Evolutionary conservation across 805 yeast genomes (phyloP), one percentile per base, ranked within the genome.

Genomic region (Ogataea corticis): DNA sequence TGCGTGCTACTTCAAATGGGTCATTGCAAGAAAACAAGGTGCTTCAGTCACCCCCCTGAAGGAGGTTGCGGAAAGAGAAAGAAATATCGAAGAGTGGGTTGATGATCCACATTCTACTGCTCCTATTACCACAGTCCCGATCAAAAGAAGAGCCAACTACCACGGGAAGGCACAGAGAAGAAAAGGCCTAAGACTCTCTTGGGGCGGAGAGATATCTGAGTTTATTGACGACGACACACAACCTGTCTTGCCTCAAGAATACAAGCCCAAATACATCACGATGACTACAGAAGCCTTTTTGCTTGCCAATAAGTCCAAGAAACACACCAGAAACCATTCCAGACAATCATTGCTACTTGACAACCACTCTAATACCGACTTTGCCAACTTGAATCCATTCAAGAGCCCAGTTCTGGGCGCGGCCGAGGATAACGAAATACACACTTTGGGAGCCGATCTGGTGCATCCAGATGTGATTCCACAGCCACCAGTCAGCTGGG

Each of bases 1-100:
- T 63, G 97, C 99, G 0, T 83, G 92, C 61, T 88, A 90, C 63
- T 94, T 85, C 73, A 82, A 85, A 56, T 92, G 97, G 96, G 67
- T 80, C 46, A 68, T 92, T 15, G 76, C 96, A 9, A 79, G 81
- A 34, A 73, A 67, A 29, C 97, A 90, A 68, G 98, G 98, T 50
- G 94, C 94, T 2, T 77, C 76, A 49, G 41, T 45, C 16, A 48
- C 59, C 1, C 78, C 80, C 48, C 72, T 76, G 50, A 80, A 79
- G 57, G 73, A 78, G 33, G 76, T 85, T 83, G 74, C 72, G 17
- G 73, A 76, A 49, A 80, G 91, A 56, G 79, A 80, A 38, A 76
- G 80, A 39, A 78, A 77, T 48, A 80, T 88, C 51, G 97, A 92
- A 56, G 78, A 80, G 54, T 94, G 98, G 97, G 83, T 91, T 3